phyloP scores from a whole-genome alignment of 73 alveolate species.

The Tetrahymena elliotti region DNA sequence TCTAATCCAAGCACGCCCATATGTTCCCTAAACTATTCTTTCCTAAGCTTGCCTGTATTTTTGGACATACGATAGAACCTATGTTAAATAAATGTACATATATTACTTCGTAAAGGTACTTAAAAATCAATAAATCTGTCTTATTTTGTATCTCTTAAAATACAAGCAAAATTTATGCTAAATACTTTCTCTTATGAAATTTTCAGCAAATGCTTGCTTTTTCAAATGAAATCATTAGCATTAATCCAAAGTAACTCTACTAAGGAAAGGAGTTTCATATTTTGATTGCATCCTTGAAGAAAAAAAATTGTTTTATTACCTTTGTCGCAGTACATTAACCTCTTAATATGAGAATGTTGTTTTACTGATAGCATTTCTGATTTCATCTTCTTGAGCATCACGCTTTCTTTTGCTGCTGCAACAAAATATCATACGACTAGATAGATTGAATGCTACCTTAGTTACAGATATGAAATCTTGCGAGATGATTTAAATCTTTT shows the following conservation, averaged over 20 bases:
- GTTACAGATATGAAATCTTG: background rate
- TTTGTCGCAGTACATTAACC: background rate
- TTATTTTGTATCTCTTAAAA: background rate
- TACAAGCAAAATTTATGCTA: background rate
- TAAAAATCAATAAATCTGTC: background rate
- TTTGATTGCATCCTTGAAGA: background rate
- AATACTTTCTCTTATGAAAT: too few species aligned
- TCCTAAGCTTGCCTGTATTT: slow-evolving; percentile 19
- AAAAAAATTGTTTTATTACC: background rate
- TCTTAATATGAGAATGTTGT: background rate
- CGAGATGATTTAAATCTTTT: background rate
- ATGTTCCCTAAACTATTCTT: slow-evolving; percentile 26
- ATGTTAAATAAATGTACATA: background rate
- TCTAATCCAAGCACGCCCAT: slow-evolving; percentile 40
- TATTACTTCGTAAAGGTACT: background rate
- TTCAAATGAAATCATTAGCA: background rate
- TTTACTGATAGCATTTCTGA: background rate
- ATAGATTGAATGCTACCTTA: background rate
- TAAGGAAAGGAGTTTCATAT: background rate
- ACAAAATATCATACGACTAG: background rate
- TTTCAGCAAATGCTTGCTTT: too few species aligned
- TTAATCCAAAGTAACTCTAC: background rate
- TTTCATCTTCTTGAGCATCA: background rate
- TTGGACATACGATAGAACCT: slow-evolving; percentile 30
- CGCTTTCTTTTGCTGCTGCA: background rate